Percentiles rank a stretch among this genome's conserved stretches.
Conservation (phyloP, 1,284 basidiomycete genomes). For the Cutaneotrichosporon dermatis region DNA sequence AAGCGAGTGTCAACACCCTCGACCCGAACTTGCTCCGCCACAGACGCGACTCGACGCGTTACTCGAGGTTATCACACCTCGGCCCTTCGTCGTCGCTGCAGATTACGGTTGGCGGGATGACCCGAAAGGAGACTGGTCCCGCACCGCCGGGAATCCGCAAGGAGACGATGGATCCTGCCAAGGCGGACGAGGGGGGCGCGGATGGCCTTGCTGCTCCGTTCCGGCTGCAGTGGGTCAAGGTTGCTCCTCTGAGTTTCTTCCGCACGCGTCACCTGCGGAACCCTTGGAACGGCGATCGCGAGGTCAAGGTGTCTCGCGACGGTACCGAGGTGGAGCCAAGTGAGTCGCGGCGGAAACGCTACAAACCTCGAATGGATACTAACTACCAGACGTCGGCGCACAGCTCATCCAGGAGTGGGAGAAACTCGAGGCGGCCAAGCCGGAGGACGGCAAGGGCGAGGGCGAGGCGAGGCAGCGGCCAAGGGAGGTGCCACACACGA, state of each 20-base stretch:
- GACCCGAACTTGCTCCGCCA: constrained; percentile 33
- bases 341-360: constrained; percentile 31
- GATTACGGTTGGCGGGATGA: neutral
- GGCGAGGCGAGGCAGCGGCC: neutral
- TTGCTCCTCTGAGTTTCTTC: constrained; percentile 68
- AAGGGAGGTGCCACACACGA: neutral
- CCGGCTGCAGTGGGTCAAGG: constrained; percentile 77
- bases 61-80: neutral
- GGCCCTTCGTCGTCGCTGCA: constrained; percentile 16
- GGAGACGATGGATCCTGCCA: constrained; percentile 5
- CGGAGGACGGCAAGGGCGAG: constrained; percentile 1
- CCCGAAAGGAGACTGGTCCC: neutral
- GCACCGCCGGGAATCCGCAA: neutral
- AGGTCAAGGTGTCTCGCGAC: constrained; percentile 86
- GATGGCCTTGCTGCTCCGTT: constrained; percentile 66
- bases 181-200: neutral
- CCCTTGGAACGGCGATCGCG: constrained; percentile 85
- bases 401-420: constrained; percentile 74
- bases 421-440: constrained; percentile 22
- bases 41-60: constrained; percentile 10
- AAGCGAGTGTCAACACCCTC: constrained; percentile 24
- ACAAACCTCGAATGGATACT: too few species aligned
- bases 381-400: constrained; percentile 67
- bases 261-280: constrained; percentile 76
- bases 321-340: constrained; percentile 84